Conservation (phyloP, 2,329 filamentous ascomycete genomes). For the Xenoacremonium recifei region DNA sequence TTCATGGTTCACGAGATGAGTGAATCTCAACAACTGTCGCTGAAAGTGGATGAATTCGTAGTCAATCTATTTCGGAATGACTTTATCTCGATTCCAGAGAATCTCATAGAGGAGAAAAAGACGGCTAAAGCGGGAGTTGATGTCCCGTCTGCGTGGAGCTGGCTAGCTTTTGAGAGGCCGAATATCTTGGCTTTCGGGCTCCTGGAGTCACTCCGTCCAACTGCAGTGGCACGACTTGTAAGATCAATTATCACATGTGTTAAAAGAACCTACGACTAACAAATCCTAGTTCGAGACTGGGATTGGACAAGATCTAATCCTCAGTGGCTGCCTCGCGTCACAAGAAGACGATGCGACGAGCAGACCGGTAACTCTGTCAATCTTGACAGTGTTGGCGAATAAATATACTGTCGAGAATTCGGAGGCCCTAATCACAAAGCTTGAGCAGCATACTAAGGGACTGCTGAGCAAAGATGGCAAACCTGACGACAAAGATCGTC, state of each 20-base stretch:
- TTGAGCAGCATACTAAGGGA: slow-evolving; percentile 24
- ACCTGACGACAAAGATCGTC: slow-evolving; percentile 10
- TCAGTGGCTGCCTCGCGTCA: slow-evolving; percentile 22
- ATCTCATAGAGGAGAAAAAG: slow-evolving; percentile 6
- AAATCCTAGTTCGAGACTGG: slow-evolving; percentile 34
- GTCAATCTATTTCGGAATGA: slow-evolving; percentile 38
- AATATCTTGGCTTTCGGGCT: slow-evolving; percentile 39
- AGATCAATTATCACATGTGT: slow-evolving; percentile 8
- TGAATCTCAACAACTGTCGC: slow-evolving; percentile 33
- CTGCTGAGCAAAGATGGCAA: slow-evolving; percentile 13
- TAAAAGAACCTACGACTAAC: slow-evolving; percentile 6
- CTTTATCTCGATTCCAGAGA: slow-evolving; percentile 16
- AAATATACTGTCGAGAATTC: slow-evolving; percentile 40
- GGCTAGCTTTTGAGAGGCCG: slow-evolving; percentile 29
- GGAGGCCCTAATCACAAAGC: slow-evolving; percentile 20
- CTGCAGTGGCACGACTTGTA: slow-evolving; percentile 34
- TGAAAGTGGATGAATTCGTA: slow-evolving; percentile 32
- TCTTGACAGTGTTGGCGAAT: slow-evolving; percentile 44
- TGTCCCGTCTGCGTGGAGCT: slow-evolving; percentile 28
- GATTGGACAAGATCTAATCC: slow-evolving; percentile 34
- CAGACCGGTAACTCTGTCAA: slow-evolving; percentile 30
- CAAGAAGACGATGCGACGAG: slow-evolving; percentile 6
- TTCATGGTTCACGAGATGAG: slow-evolving; percentile 37
- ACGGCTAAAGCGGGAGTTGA: slow-evolving; percentile 6
- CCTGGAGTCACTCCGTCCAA: slow-evolving; percentile 34